Base-by-base conservation (phyloP, 805 yeast genomes). In the Wickerhamiella brachini region DNA sequence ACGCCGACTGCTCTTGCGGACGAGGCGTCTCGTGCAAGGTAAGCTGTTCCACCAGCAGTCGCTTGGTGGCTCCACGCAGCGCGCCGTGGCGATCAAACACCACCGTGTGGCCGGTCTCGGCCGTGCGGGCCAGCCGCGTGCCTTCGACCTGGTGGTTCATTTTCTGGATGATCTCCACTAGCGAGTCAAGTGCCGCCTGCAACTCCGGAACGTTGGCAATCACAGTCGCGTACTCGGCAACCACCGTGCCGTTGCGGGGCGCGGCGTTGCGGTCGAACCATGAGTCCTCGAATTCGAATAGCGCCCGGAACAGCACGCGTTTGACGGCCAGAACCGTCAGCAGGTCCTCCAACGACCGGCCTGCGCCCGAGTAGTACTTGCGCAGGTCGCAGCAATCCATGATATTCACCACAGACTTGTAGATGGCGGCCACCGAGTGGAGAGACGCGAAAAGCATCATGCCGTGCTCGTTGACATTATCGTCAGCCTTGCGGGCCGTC, bases 51-150 rank as follows among this genome's bases (percentile, higher is more conserved):
- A 90, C 74, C 44, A 90, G 68, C 0, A 95, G 94, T 44, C 76
- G 80, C 45, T 78, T 74, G 0, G 94, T 77, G 5, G 95, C 97
- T 49, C 96, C 97, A 63, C 82, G 83, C 38, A 88, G 74, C 49
- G 73, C 73, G 1, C 89, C 93, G 53, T 79, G 78, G 29, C 78
- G 68, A 56, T 86, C 93, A 58, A 78, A 80, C 23, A 80, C 70
- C 48, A 67, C 38, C 7, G 29, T 10, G n/a, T 26, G 37, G 20
- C 10, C 18, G 2, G 18, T 9, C 24, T 45, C 47, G 38, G 24
- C 12, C 21, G 23, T 18, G 21, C 12, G 15, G 12, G 15, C 39
- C 23, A 17, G n/a, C 17, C 47, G 38, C 24, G n/a, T 17, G 37
- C 18, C n/a, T 17, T 29, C 17, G n/a, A 45, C 47, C 17, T 34